A percentile compares a stretch with the other conserved stretches of the same genome.
Conservation (phyloP, 768 basidiomycete genomes). For the Lactarius sanguifluus region DNA sequence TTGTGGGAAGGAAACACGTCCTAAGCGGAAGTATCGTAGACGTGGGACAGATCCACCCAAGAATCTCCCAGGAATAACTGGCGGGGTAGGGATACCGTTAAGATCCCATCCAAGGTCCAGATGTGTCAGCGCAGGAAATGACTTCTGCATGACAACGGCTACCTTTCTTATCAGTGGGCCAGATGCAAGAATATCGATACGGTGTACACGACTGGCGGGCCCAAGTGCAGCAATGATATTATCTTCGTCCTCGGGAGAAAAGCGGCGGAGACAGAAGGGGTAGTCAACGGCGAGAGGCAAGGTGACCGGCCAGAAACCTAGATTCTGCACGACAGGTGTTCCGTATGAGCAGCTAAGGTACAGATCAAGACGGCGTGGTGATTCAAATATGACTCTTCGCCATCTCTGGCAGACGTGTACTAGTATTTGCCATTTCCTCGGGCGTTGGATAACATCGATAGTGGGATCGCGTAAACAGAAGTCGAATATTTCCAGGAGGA, state of each 20-base stretch:
- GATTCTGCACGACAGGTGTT: not conserved
- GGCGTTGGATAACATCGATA: too few relatives aligned
- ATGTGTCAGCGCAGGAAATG: too few relatives aligned
- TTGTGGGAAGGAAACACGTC: too few relatives aligned
- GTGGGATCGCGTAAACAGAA: not conserved
- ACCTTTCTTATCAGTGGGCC: too few relatives aligned
- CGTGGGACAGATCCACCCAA: too few relatives aligned
- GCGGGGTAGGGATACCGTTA: fast-evolving
- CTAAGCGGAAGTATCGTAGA: too few relatives aligned
- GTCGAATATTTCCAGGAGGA: not conserved
- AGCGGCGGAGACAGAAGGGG: fast-evolving
- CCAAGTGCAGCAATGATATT: not conserved
- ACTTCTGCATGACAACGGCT: too few relatives aligned
- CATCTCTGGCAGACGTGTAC: not conserved
- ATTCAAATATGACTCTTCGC: not conserved
- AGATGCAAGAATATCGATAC: too few relatives aligned
- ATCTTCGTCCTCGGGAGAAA: not conserved
- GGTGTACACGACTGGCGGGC: too few relatives aligned
- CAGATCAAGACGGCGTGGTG: not conserved
- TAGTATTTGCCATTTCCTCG: not conserved
- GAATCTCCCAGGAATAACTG: too few relatives aligned
- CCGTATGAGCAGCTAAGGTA: not conserved
- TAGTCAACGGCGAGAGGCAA: not conserved
- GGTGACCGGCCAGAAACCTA: not conserved
- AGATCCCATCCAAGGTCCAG: too few relatives aligned